phyloP scores from a whole-genome alignment of 2,329 filamentous ascomycete species.

The Samsoniella hepiali region DNA sequence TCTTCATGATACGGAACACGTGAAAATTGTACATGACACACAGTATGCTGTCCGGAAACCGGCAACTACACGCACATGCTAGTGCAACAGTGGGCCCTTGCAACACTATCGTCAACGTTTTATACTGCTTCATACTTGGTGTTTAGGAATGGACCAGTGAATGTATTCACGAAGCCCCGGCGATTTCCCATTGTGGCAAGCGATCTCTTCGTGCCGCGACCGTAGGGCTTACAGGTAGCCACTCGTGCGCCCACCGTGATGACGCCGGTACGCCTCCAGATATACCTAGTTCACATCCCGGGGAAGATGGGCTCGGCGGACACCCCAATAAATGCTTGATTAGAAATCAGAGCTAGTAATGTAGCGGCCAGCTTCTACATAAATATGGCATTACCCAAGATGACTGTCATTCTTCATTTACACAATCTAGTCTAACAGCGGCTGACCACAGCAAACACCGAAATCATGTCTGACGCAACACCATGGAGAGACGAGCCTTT shows the following conservation, averaged over 20 bases:
- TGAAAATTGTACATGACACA: neutral
- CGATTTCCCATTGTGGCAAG: too few relatives aligned
- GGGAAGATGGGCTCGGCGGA: neutral
- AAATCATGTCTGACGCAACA: neutral
- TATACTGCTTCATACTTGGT: too few relatives aligned
- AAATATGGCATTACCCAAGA: neutral
- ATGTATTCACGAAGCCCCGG: too few relatives aligned
- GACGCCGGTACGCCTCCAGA: neutral
- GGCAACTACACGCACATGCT: too few relatives aligned
- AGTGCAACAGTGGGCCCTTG: too few relatives aligned
- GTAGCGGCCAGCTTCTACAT: neutral
- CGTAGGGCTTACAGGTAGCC: neutral
- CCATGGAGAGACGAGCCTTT: conserved; percentile 1
- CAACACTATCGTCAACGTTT: too few relatives aligned
- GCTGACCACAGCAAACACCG: neutral
- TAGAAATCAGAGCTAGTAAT: neutral
- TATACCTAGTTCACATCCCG: neutral
- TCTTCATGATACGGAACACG: neutral
- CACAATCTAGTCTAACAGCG: too few relatives aligned
- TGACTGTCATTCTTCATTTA: neutral
- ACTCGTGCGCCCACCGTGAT: neutral
- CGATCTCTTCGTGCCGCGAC: neutral
- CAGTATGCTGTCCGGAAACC: too few relatives aligned
- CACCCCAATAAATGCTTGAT: neutral
- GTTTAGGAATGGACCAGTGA: too few relatives aligned